phyloP scores from a whole-genome alignment of 352 stramenopile genomes.

The Pythium rhizo-oryzae region DNA sequence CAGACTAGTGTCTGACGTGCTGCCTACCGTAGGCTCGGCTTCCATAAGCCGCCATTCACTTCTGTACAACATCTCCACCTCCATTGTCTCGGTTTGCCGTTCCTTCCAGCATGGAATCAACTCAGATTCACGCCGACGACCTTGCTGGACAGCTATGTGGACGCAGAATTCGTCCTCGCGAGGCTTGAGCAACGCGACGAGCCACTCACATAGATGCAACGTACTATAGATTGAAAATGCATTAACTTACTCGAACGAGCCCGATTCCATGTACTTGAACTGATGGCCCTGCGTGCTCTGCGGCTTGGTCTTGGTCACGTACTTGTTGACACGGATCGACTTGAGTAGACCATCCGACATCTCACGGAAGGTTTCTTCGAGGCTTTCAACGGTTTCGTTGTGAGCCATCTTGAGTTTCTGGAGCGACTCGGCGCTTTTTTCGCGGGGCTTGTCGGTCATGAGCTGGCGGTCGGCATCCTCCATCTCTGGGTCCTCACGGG shows the following conservation, averaged over 20 bases:
- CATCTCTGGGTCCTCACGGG: constrained; percentile 86
- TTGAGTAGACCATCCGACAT: constrained; percentile 86
- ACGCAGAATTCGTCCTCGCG: constrained; percentile 45
- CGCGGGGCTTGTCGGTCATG: constrained; percentile 64
- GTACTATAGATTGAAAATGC: constrained; percentile 2
- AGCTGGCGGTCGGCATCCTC: constrained; percentile 80
- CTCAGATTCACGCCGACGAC: constrained; percentile 55
- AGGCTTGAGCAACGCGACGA: constrained; percentile 19
- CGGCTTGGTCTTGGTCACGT: constrained; percentile 79
- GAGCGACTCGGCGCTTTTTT: constrained; percentile 68
- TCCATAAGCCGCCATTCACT: constrained; percentile 70
- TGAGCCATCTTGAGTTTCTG: constrained; percentile 65
- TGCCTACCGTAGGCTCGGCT: constrained; percentile 50
- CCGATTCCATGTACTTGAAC: constrained; percentile 90
- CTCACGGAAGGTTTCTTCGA: constrained; percentile 85
- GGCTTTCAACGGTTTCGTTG: constrained; percentile 75
- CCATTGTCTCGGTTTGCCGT: constrained; percentile 70
- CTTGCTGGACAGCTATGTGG: constrained; percentile 59
- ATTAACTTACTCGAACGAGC: constrained; percentile 54
- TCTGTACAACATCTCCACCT: constrained; percentile 77
- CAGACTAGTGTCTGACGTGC: background rate
- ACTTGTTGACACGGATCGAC: constrained; percentile 85
- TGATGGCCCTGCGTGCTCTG: constrained; percentile 75
- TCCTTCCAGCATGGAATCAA: constrained; percentile 63
- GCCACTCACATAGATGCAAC: background rate